These are phyloP conservation scores for Colletotrichum sp. DNA, from an alignment of 2,329 filamentous ascomycete species.

Conservation along the genomic window DNA sequence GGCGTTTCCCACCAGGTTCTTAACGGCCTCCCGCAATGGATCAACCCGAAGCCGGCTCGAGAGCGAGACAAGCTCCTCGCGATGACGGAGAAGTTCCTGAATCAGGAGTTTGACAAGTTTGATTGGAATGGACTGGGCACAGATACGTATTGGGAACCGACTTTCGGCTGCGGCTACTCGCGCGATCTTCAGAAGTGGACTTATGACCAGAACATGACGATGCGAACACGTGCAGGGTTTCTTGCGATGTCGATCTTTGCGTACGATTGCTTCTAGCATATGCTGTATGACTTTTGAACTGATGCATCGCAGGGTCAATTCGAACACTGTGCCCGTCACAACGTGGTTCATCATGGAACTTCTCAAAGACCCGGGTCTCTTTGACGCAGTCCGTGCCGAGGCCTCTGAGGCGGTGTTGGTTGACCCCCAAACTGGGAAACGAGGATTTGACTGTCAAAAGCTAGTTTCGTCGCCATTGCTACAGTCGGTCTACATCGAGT, in stretches of 20 bases:
- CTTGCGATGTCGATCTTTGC: slow-evolving; percentile 1
- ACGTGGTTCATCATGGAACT: slow-evolving; percentile 33
- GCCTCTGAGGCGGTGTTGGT: neutral
- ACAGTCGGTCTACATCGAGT: slow-evolving; percentile 30
- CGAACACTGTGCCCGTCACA: slow-evolving; percentile 32
- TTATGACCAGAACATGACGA: slow-evolving; percentile 19
- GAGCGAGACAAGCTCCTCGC: slow-evolving; percentile 20
- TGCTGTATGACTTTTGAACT: neutral
- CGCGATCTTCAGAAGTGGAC: slow-evolving; percentile 26
- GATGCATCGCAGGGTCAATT: slow-evolving; percentile 22
- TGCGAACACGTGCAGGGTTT: slow-evolving; percentile 12
- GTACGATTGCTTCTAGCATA: neutral
- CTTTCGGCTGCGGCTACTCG: slow-evolving; percentile 27
- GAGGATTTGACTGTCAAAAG: slow-evolving; percentile 20
- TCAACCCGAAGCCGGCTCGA: slow-evolving; percentile 21
- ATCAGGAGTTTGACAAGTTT: slow-evolving; percentile 16
- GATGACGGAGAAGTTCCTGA: slow-evolving; percentile 12
- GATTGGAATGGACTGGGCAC: slow-evolving; percentile 20
- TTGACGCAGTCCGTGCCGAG: slow-evolving; percentile 26
- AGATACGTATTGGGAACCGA: slow-evolving; percentile 30
- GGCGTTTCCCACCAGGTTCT: slow-evolving; percentile 21
- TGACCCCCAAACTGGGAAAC: slow-evolving; percentile 16
- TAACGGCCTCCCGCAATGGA: slow-evolving; percentile 26
- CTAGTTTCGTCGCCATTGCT: slow-evolving; percentile 27
- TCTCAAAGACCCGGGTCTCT: slow-evolving; percentile 25